Evolutionary conservation across 352 stramenopile species (phyloP).

Genomic region (Globisporangium solare): DNA sequence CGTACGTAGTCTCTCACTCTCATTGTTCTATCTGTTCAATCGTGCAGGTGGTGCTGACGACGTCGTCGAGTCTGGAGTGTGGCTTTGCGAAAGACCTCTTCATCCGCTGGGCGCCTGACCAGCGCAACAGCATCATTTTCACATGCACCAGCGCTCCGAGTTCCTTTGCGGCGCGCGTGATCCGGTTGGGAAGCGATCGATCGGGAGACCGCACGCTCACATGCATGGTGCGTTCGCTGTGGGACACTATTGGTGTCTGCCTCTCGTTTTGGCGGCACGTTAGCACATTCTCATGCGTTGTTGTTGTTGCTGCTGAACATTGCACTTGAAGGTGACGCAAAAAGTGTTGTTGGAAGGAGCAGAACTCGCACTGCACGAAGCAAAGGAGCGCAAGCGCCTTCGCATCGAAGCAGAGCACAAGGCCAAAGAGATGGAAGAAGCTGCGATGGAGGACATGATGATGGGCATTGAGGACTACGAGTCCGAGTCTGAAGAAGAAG

Average conservation of each 20-base stretch:
- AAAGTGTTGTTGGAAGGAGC: slow-evolving; percentile 81
- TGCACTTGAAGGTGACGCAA: slow-evolving; percentile 27
- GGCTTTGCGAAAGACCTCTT: slow-evolving; percentile 85
- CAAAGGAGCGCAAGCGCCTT: slow-evolving; percentile 80
- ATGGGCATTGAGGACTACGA: slow-evolving; percentile 89
- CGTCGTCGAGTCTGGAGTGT: slow-evolving; percentile 72
- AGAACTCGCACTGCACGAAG: slow-evolving; percentile 81
- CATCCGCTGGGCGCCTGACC: slow-evolving; percentile 71
- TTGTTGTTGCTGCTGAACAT: background rate
- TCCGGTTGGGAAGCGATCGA: slow-evolving; percentile 48
- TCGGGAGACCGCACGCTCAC: slow-evolving; percentile 45
- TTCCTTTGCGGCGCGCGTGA: slow-evolving; percentile 67
- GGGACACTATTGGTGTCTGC: background rate
- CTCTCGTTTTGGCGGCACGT: background rate
- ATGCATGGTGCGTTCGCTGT: slow-evolving; percentile 35
- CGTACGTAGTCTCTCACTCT: background rate
- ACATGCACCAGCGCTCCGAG: slow-evolving; percentile 52
- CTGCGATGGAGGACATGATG: slow-evolving; percentile 91
- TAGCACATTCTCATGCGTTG: background rate
- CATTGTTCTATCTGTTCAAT: background rate
- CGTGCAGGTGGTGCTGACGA: slow-evolving; percentile 67
- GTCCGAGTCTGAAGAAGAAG: slow-evolving; percentile 76
- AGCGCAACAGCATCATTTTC: slow-evolving; percentile 84
- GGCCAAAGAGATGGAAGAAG: slow-evolving; percentile 85
- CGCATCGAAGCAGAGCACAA: slow-evolving; percentile 84